A percentile compares a stretch with the other conserved stretches of the same genome.
Conservation (phyloP, 2,329 filamentous ascomycete species). For the Fusarium succisae region DNA sequence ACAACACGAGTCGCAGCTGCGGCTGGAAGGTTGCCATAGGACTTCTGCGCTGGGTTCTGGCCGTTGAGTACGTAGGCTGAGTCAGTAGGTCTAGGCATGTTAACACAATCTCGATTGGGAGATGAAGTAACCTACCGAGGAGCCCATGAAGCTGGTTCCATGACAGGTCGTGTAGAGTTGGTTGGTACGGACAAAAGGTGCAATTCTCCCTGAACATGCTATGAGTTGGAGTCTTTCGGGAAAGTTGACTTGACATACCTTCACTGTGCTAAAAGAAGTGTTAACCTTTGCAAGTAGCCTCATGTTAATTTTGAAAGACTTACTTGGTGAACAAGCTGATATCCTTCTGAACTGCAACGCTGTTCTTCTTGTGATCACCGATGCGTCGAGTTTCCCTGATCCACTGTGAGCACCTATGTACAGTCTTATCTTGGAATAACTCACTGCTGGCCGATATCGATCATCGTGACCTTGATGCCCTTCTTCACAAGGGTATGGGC, state of each 20-base stretch:
- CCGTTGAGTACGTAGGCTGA: neutral
- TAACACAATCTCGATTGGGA: no score
- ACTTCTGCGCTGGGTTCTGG: neutral
- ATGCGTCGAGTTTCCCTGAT: neutral
- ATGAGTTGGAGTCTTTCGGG: neutral
- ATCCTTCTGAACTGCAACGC: constrained; percentile 6
- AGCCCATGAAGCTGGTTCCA: neutral
- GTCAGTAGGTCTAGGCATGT: neutral
- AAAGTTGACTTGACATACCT: neutral
- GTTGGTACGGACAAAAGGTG: neutral
- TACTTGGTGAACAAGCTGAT: constrained; percentile 8
- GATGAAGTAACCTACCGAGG: neutral
- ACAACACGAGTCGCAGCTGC: constrained; percentile 1
- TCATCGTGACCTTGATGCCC: neutral
- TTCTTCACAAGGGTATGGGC: neutral
- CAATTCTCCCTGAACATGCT: neutral
- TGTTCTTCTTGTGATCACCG: constrained; percentile 10
- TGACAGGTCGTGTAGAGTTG: neutral
- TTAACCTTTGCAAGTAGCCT: neutral
- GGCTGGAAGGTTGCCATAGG: neutral
- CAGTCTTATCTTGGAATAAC: no score
- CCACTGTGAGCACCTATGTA: no score
- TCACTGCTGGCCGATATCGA: constrained; percentile 2
- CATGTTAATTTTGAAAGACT: neutral
- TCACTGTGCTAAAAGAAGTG: neutral